Conservation (phyloP, 1,284 basidiomycete genomes). For the Gymnopus androsaceus region DNA sequence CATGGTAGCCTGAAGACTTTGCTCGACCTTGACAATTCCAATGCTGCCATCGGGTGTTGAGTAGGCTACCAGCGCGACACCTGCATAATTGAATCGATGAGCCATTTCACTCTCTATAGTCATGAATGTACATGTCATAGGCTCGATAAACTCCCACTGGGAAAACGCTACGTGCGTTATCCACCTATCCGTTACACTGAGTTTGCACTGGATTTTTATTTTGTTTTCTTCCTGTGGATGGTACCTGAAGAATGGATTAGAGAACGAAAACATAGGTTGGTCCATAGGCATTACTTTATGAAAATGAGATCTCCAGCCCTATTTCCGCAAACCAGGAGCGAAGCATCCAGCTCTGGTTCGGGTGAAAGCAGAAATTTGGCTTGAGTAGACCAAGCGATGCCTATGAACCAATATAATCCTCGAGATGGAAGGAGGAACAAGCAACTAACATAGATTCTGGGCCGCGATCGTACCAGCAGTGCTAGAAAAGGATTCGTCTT, state of each 20-base stretch:
- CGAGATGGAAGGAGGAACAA: not conserved
- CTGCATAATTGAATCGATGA: conserved; percentile 33
- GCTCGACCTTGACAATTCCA: conserved; percentile 53
- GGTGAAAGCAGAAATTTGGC: conserved; percentile 57
- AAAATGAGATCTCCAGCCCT: conserved; percentile 63
- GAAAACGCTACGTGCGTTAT: conserved; percentile 21
- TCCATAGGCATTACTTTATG: conserved; percentile 47
- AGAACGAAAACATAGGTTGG: not conserved
- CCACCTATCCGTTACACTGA: conserved; percentile 16
- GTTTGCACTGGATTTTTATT: conserved; percentile 16
- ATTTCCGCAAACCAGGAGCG: conserved; percentile 68
- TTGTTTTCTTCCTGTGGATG: conserved; percentile 2
- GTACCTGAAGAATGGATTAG: not conserved
- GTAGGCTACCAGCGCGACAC: conserved; percentile 57
- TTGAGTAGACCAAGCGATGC: conserved; percentile 67
- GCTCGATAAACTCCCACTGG: conserved; percentile 14
- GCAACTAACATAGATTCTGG: conserved; percentile 45
- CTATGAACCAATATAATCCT: conserved; percentile 36
- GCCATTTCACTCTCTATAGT: not conserved
- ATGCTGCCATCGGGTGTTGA: conserved; percentile 60
- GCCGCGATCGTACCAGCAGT: conserved; percentile 34
- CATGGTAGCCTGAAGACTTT: conserved; percentile 37
- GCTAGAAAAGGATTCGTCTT: conserved; percentile 18
- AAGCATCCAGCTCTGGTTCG: conserved; percentile 65
- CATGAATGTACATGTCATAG: not conserved